Base-by-base conservation (phyloP, 2,329 filamentous ascomycete species). In the Thelonectria rubi region DNA sequence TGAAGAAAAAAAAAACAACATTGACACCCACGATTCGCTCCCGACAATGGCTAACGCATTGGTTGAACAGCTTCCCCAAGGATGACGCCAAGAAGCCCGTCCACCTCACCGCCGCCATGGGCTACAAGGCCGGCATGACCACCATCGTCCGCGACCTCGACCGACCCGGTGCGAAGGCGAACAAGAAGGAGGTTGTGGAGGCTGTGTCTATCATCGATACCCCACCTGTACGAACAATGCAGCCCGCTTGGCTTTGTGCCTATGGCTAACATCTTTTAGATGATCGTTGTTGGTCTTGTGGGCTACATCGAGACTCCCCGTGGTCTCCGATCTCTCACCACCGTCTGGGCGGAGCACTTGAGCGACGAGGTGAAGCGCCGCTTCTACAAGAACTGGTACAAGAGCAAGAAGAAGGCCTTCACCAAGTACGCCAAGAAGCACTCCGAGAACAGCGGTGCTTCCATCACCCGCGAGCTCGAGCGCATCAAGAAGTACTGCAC, bases 351-450 rank as follows among this genome's bases (percentile, higher is more conserved):
- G 79, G 95, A 98, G 90, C 95, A 99, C 83, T 84, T 99, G 83
- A 92, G 91, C 84, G 95, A 99, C 83, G 95, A 98, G 86, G 81
- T 99, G 83, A 97, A 97, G 91, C 92, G 95, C 79, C 92, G 95
- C 81, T 99, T 99, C 93, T 99, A 99, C 92, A 98, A 98, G 93
- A 99, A 99, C 91, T 99, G 95, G 95, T 99, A 99, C 92, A 97
- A 97, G 91, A 93, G 90, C 89, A 99, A 99, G 94, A 98, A 97
- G 93, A 99, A 99, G 94, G 95, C 95, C 68, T 99, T 99, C 88
- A 99, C 95, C 88, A 97, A 97, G 88, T 99, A 99, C 86, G 93
- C 95, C 87, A 99, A 98, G 93, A 94, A 97, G 90, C 93, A 98
- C 91, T 93, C 94, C 70, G 94, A 98, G 87, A 90, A 84, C 86